Evolutionary conservation across 495 filamentous ascomycete genomes (phyloP), one percentile per base, ranked within the genome.

Genomic region (Xylaria scruposa): DNA sequence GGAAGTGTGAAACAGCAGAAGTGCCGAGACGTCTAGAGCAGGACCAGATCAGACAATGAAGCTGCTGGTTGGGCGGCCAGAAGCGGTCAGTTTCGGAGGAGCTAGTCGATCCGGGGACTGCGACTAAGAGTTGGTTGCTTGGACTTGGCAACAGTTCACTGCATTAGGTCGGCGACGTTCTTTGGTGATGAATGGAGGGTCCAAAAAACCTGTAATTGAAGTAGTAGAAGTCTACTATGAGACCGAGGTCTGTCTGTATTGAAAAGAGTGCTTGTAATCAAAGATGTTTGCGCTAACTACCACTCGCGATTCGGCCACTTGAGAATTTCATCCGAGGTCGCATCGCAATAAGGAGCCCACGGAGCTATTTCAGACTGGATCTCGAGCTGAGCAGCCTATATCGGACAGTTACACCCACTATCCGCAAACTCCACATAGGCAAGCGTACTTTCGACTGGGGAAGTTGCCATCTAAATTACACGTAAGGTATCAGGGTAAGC

Each of bases 21-120:
- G 12, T 5, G 29, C 54, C 3, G 54, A 59, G 13, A 7, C 15
- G 46, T 54, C 3, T 13, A 26, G 12, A 24, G 38, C 13, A 44
- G 19, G 38, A 36, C 42, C 36, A 66, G 31, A 4, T 12, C 29
- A 40, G 46, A 58, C 36, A 31, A 58, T 36, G 40, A 69, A 69
- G 31, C 54, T 49, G 42, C 38, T 26, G 15, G 9, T 26, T 24
- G 53, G 29, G 42, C 67, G 67, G 67, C 53, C 67, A 69, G 67
- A 69, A 69, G 53, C 67, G 67, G 67, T 42, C 67, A 47, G 53
- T 19, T 26, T 61, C 54, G 67, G 67, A 60, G 67, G 53, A 36
- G 38, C 51, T 21, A 61, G 64, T 31, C 64, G 46, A 67, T n/a
- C 56, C 56, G 19, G 12, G 64, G 64, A n/a, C 46, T 47, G 17